Conservation (phyloP, 176 grass and related monocot species). For the Luzula sylvatica region DNA sequence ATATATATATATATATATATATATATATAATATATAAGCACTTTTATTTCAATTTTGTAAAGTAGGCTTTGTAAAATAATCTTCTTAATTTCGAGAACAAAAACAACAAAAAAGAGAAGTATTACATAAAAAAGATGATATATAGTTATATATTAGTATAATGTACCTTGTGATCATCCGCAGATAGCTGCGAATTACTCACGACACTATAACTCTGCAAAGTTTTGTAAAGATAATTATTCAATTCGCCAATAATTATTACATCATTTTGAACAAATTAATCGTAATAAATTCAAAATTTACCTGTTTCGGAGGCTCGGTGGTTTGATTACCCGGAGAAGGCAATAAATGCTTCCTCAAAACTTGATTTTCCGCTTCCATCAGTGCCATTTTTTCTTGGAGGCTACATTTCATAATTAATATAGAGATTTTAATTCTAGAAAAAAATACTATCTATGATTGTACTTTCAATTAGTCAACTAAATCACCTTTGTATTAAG, state of each 20-base stretch:
- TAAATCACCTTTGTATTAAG: constrained; percentile 63
- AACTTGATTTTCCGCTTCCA: constrained; percentile 94
- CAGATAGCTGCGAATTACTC: constrained; percentile 31
- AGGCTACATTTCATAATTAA: constrained; percentile 40
- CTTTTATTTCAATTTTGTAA: constrained; percentile 31
- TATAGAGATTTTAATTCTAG: background rate
- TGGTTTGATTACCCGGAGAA: background rate
- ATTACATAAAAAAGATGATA: background rate
- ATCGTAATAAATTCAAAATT: constrained; percentile 23
- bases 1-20: too few relatives aligned
- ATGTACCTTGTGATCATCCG: constrained; percentile 42
- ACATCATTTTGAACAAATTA: constrained; percentile 29
- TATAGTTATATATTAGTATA: too few relatives aligned
- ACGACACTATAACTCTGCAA: constrained; percentile 24
- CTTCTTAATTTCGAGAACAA: constrained; percentile 14
- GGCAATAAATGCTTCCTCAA: constrained; percentile 51
- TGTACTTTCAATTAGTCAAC: background rate
- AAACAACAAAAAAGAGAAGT: background rate
- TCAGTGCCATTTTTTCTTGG: constrained; percentile 68
- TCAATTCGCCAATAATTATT: constrained; percentile 19
- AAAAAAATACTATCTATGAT: constrained; percentile 1
- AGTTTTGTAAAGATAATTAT: constrained; percentile 16
- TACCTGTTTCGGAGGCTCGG: too few relatives aligned
- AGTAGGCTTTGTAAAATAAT: constrained; percentile 57
- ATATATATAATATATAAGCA: constrained; percentile 19